A percentile compares a stretch with the other conserved stretches of the same genome.
Conservation (phyloP, 345 rosid species). For the Gossypium arboreum region DNA sequence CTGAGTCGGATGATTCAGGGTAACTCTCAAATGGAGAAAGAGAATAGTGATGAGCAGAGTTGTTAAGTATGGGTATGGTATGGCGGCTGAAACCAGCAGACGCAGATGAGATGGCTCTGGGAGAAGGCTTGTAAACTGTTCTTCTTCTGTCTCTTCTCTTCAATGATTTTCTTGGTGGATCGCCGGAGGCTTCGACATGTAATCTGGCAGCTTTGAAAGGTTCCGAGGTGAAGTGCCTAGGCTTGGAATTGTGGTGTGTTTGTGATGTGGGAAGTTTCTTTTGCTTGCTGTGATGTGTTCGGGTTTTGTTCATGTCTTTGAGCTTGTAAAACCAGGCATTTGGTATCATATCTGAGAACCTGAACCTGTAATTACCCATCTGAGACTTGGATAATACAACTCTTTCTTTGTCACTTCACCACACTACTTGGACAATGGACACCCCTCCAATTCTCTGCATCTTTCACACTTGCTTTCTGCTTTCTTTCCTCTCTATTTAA, state of each 20-base stretch:
- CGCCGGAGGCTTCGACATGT: conserved; percentile 26
- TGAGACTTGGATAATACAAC: neutral
- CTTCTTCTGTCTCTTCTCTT: conserved; percentile 41
- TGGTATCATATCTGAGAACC: conserved; percentile 60
- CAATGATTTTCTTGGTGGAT: conserved; percentile 31
- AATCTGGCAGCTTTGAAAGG: conserved; percentile 15
- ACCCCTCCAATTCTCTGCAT: conserved; percentile 10
- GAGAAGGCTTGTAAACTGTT: conserved; percentile 60
- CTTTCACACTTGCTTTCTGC: conserved; percentile 10
- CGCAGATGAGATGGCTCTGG: conserved; percentile 32
- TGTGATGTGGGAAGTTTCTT: conserved; percentile 20
- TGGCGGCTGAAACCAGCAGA: conserved; percentile 17
- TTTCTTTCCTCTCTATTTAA: conserved; percentile 17
- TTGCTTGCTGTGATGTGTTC: conserved; percentile 11
- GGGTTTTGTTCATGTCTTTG: conserved; percentile 48
- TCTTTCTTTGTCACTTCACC: conserved; percentile 7
- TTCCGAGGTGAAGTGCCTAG: conserved; percentile 31
- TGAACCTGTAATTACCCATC: conserved; percentile 67
- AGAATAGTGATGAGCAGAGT: conserved; percentile 24
- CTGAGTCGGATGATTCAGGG: conserved; percentile 28
- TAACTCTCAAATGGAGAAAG: conserved; percentile 34
- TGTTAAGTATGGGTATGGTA: conserved; percentile 23
- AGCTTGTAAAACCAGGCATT: conserved; percentile 87
- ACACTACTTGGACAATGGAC: neutral
- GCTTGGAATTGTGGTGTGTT: conserved; percentile 29